These are phyloP conservation scores for Plectranthus barbatus DNA, from an alignment of 257 asterid species.

Conservation along the genomic window DNA sequence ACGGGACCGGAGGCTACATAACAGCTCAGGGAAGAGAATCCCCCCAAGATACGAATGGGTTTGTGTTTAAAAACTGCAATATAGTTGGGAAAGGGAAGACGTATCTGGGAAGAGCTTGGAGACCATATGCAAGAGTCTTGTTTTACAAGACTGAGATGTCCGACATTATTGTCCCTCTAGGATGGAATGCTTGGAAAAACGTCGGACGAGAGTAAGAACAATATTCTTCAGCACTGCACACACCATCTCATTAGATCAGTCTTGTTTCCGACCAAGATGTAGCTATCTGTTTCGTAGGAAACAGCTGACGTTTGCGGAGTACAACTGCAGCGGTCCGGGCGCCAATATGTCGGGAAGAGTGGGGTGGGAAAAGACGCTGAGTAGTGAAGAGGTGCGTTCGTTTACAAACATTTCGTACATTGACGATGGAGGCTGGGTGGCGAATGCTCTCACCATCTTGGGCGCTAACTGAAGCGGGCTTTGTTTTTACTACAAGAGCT, in stretches of 20 bases:
- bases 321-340: too few relatives aligned
- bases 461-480: background rate
- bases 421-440: background rate
- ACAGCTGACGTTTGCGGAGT: too few relatives aligned
- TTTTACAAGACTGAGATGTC: slow-evolving; percentile 15
- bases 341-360: too few relatives aligned
- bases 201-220: too few relatives aligned
- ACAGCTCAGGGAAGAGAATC: slow-evolving; percentile 37
- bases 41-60: slow-evolving; percentile 25
- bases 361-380: background rate
- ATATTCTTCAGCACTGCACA: too few relatives aligned
- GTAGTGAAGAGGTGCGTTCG: background rate
- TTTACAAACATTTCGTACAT: background rate
- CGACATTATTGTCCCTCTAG: slow-evolving; percentile 10
- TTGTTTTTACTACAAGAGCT: too few relatives aligned
- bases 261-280: too few relatives aligned
- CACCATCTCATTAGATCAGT: too few relatives aligned
- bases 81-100: too few relatives aligned
- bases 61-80: too few relatives aligned
- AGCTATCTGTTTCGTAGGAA: too few relatives aligned
- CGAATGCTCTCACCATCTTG: too few relatives aligned
- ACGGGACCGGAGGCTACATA: slow-evolving; percentile 39
- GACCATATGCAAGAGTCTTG: slow-evolving; percentile 9
- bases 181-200: slow-evolving; percentile 37
- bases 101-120: slow-evolving; percentile 45